Evolutionary conservation across 306 rosid genomes (phyloP), one percentile per base, ranked within the genome.

Genomic region (Boehmeria nivea): DNA sequence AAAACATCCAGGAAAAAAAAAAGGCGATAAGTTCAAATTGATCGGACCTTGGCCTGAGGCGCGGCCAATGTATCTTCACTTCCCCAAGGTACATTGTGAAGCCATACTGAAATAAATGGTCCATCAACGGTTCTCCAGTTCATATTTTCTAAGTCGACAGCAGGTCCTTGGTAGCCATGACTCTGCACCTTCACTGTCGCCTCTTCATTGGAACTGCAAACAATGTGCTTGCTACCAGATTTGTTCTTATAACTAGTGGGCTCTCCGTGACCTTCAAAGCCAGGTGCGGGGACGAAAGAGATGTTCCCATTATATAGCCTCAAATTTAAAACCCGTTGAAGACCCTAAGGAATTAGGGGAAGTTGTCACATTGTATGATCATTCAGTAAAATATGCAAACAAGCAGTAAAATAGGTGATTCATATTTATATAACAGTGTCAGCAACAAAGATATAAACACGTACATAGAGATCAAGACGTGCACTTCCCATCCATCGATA

Each of bases 51-150:
- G 39, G 99, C 99, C 67, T 87, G 73, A 46, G 99, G 99, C 4
- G 99, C 99, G 58, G 95, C 86, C 87, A 78, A 68, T 51, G 89
- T 71, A 61, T 73, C 82, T 77, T 84, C 87, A n/a, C 69, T 68
- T 21, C 95, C 99, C 99, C 99, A 91, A 51, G 95, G 87, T 40
- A 91, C 96, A 65, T 91, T 91, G 72, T 87, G 99, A 69, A 91
- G 87, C 96, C 99, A 91, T 48, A 87, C 72, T 44, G 93, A 84
- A 79, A 87, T 64, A 63, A 87, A 84, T 16, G 99, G 95, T 59
- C 99, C 99, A 25, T 72, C 53, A 43, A 91, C 69, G 44, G 73
- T 75, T 84, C 89, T 91, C 99, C 95, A 91, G 40, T 75, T 67
- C 69, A 77, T 68, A 65, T 61, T 69, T 66, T 77, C 77, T 70